Conservation (phyloP, 192 early-diverging fungal species). For the Umbelopsis sp. region DNA sequence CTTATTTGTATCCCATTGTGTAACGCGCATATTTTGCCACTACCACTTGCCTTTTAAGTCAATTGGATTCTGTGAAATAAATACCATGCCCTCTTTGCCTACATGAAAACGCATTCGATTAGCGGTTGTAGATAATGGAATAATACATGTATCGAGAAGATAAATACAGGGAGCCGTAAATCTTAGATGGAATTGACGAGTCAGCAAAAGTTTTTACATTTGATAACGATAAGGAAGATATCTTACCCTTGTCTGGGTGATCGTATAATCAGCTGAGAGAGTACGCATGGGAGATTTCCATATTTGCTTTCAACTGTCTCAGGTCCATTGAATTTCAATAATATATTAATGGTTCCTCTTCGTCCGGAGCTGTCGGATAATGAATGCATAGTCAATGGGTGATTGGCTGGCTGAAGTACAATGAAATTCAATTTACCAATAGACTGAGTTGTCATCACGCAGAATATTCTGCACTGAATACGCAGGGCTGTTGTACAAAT, state of each 20-base stretch:
- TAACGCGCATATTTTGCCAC: neutral
- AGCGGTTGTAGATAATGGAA: neutral
- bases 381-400: neutral
- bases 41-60: slow-evolving; percentile 37
- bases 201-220: neutral
- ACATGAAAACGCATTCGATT: neutral
- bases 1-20: neutral
- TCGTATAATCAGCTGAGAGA: slow-evolving; percentile 50
- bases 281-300: slow-evolving; percentile 34
- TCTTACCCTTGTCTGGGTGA: slow-evolving; percentile 49
- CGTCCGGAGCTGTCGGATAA: slow-evolving; percentile 28
- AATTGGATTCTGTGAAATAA: slow-evolving; percentile 55
- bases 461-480: slow-evolving; percentile 51
- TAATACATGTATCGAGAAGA: neutral
- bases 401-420: neutral
- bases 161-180: slow-evolving; percentile 56
- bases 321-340: slow-evolving; percentile 17
- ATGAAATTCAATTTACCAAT: slow-evolving; percentile 38
- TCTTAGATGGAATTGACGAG: neutral
- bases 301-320: slow-evolving; percentile 14
- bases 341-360: slow-evolving; percentile 30
- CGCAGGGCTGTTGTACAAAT: no score
- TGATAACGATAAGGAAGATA: neutral
- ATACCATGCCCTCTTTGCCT: slow-evolving; percentile 57
- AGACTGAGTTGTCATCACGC: slow-evolving; percentile 47